These are phyloP conservation scores for Emmonsia crescens DNA, from an alignment of 2,329 filamentous ascomycete genomes.

Conservation along the genomic window DNA sequence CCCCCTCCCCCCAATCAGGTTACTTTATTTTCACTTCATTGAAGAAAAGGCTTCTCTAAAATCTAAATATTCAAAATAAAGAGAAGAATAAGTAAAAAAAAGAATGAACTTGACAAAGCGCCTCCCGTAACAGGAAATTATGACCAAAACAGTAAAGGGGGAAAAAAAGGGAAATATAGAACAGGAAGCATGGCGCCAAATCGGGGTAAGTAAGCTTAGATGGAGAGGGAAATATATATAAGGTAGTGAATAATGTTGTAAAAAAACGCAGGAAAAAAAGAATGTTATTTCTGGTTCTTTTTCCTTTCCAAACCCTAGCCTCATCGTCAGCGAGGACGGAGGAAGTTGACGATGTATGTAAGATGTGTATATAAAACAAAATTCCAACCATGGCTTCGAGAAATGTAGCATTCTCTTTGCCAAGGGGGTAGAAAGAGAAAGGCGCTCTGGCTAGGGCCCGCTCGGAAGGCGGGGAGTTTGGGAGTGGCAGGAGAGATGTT, in stretches of 20 bases:
- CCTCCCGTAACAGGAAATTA: background rate
- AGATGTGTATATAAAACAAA: background rate
- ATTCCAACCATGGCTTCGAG: background rate
- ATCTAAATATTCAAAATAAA: background rate
- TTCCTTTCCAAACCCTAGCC: background rate
- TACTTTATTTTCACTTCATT: background rate
- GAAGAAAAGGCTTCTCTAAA: background rate
- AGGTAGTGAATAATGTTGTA: background rate
- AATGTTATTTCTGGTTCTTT: background rate
- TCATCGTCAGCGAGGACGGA: background rate
- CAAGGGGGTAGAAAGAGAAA: background rate
- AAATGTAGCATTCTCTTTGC: background rate
- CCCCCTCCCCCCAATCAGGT: too few species aligned
- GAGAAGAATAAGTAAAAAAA: background rate
- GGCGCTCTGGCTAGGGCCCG: background rate
- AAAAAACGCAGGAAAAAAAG: background rate
- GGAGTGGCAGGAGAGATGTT: background rate
- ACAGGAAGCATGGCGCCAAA: background rate
- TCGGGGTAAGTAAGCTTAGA: background rate
- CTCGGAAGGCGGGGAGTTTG: background rate
- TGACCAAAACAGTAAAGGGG: background rate
- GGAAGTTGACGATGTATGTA: constrained; percentile 6
- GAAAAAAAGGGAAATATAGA: background rate
- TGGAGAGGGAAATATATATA: background rate
- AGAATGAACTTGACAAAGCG: background rate